These are phyloP conservation scores for Serendipita vermifera DNA, from an alignment of 768 basidiomycete species.

Conservation along the genomic window DNA sequence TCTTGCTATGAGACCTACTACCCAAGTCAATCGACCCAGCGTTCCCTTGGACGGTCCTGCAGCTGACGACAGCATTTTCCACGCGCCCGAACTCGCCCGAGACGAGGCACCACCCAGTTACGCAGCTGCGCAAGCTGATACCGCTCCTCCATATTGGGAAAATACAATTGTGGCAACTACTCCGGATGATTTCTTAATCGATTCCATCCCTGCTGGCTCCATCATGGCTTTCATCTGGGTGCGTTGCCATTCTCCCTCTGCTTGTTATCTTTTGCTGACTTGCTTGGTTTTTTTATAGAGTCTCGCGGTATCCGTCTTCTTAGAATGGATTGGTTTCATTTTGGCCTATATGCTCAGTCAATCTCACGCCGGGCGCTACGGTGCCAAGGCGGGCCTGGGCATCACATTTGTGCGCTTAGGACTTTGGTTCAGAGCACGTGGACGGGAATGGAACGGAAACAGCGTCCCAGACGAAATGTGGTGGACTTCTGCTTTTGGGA, in stretches of 20 bases:
- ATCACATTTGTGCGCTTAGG: slow-evolving; percentile 8
- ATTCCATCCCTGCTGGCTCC: slow-evolving; percentile 7
- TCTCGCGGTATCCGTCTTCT: not conserved
- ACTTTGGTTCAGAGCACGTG: not conserved
- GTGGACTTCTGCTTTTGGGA: not conserved
- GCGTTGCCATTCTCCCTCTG: not conserved
- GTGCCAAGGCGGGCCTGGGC: slow-evolving; percentile 8
- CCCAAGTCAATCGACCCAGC: not conserved
- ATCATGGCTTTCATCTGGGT: slow-evolving; percentile 5
- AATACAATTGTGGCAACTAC: slow-evolving; percentile 7
- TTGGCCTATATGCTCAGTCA: slow-evolving; percentile 8
- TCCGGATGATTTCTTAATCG: slow-evolving; percentile 7
- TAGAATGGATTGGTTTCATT: slow-evolving; percentile 9
- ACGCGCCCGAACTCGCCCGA: slow-evolving; percentile 3
- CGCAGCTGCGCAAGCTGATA: not conserved
- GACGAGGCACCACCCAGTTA: slow-evolving; percentile 10
- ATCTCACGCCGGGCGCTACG: slow-evolving; percentile 9
- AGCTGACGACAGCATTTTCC: not conserved
- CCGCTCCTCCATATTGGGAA: slow-evolving; percentile 8
- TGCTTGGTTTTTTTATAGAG: not conserved
- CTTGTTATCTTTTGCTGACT: not conserved
- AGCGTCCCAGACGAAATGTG: not conserved
- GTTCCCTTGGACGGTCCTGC: not conserved
- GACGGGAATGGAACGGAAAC: not conserved
- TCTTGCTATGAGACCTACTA: not conserved